phyloP scores from a whole-genome alignment of 768 basidiomycete species.

The Suillus subalutaceus region DNA sequence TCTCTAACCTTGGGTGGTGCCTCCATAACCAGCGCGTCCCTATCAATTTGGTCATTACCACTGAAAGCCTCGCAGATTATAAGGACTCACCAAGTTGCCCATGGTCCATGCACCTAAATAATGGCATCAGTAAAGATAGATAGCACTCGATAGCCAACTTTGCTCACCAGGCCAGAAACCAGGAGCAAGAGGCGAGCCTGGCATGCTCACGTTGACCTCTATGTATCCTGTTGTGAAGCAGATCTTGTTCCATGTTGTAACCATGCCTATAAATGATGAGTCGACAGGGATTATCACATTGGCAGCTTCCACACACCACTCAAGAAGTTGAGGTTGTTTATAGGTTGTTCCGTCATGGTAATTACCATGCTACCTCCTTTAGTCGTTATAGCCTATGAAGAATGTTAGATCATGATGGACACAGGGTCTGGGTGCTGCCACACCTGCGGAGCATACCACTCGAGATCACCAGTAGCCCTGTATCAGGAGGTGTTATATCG shows the following conservation, averaged over 20 bases:
- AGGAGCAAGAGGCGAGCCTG: conserved; percentile 58
- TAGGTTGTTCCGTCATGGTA: conserved; percentile 69
- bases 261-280: conserved; percentile 49
- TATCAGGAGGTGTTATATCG: conserved; percentile 9
- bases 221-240: conserved; percentile 94
- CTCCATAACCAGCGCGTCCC: conserved; percentile 87
- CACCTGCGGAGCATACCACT: conserved; percentile 83
- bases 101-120: conserved; percentile 67
- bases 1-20: conserved; percentile 71
- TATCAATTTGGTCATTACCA: conserved; percentile 40
- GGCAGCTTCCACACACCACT: conserved; percentile 53
- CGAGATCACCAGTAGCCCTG: conserved; percentile 71
- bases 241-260: conserved; percentile 91
- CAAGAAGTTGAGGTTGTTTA: conserved; percentile 82
- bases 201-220: conserved; percentile 79
- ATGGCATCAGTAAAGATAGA: conserved; percentile 10
- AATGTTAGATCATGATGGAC: conserved; percentile 6
- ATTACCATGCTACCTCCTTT: conserved; percentile 78
- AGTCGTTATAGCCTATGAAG: conserved; percentile 66
- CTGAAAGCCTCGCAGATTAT: background rate
- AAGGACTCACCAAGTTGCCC: conserved; percentile 58
- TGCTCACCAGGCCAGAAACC: conserved; percentile 83
- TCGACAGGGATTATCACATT: background rate
- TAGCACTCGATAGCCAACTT: conserved; percentile 32
- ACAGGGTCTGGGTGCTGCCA: conserved; percentile 21